Evolutionary conservation across 2,329 filamentous ascomycete species (phyloP), one percentile per base, ranked within the genome.

Genomic region (Cladosporium sp.): DNA sequence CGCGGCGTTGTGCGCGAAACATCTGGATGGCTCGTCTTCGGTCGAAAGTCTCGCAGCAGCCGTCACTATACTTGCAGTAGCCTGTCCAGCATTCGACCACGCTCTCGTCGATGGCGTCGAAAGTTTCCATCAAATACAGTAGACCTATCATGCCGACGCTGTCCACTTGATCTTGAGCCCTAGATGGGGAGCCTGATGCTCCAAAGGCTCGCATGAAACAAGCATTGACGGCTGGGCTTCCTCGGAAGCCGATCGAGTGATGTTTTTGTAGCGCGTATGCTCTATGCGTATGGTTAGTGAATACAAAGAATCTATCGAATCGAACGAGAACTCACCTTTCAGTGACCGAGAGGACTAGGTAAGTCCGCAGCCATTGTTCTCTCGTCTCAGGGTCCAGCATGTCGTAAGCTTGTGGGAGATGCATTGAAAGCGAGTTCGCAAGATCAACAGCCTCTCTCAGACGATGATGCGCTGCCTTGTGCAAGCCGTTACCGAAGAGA

Each of bases 81-180:
- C 64, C 63, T 43, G 70, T 72, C 71, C 71, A 73, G 60, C 71
- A 73, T 15, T 70, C 64, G 15, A 72, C 61, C 15, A 73, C 68
- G 50, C 67, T 68, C 54, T 73, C 71, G 44, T 73, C 69, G 27
- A 73, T 71, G 3, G 68, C 64, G 45, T 73, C 69, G 51, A 73
- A 73, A 1, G 70, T 56, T 52, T 73, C 71, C 71, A 73, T 73
- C 19, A 73, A 59, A 22, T 68, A 64, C 4, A 70, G 63, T 6
- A 73, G 57, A 2, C 71, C 70, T 52, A 70, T 70, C 70, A 73
- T 72, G 1, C 66, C 70, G 5, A 61, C 56, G 2, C 56, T 51
- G 20, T 73, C 71, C 38, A 70, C 67, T 53, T 73, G 69, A 37
- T 71, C 72, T 41, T 71, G 68, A n/a, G 69, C 67, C 34, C 72